Conservation (phyloP, 495 filamentous ascomycete species). For the Neurospora tetrasperma region DNA sequence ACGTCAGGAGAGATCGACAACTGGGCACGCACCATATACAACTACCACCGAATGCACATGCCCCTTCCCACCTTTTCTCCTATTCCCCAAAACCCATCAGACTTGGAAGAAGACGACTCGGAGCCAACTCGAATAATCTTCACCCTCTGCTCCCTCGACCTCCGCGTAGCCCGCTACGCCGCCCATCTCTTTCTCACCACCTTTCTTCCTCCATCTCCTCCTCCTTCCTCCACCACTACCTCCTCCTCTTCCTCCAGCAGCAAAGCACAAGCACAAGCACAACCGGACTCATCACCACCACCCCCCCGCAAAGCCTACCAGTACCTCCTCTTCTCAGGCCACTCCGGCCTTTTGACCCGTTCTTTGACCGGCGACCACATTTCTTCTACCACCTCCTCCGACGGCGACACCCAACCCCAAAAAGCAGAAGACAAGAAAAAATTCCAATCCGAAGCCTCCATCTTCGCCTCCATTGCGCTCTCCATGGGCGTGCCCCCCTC, state of each 20-base stretch:
- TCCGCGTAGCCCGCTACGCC: conserved; percentile 25
- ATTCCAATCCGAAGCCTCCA: conserved; percentile 22
- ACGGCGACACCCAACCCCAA: neutral
- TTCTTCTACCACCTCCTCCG: neutral
- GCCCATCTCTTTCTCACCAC: conserved; percentile 24
- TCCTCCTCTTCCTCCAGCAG: conserved; percentile 3
- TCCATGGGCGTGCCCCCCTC: neutral
- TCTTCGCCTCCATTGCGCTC: conserved; percentile 18
- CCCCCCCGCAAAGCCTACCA: neutral
- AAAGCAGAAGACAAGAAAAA: too few relatives aligned
- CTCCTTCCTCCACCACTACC: conserved; percentile 23
- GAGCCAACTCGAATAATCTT: conserved; percentile 18
- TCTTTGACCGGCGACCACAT: conserved; percentile 12
- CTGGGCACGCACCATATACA: conserved; percentile 17
- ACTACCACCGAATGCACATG: conserved; percentile 29
- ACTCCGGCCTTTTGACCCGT: conserved; percentile 22
- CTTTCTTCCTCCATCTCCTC: conserved; percentile 21
- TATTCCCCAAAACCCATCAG: conserved; percentile 2
- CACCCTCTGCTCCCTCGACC: conserved; percentile 30
- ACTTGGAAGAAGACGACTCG: neutral
- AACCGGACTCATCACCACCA: neutral
- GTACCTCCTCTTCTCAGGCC: conserved; percentile 28
- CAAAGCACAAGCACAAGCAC: neutral
- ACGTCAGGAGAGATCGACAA: neutral
- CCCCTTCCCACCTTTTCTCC: conserved; percentile 14